Conservation (phyloP, 805 yeast genomes). For the Suhomyces tanzawaensis region DNA sequence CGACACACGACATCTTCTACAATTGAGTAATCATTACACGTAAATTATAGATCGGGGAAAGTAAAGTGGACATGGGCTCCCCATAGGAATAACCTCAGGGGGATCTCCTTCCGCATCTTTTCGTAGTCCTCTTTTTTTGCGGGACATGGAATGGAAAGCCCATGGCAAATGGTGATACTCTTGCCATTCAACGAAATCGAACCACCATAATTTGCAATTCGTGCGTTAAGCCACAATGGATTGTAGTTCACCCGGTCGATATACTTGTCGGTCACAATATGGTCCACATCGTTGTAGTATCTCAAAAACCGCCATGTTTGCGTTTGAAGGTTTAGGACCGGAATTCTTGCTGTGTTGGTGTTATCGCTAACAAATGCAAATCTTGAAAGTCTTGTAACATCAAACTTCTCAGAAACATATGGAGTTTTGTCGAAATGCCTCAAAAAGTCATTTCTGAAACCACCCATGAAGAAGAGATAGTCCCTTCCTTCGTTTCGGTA, state of each 20-base stretch:
- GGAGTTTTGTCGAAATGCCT: slow-evolving; percentile 29
- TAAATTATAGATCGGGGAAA: slow-evolving; percentile 33
- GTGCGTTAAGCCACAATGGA: slow-evolving; percentile 25
- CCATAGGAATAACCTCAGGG: slow-evolving; percentile 23
- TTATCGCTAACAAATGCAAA: slow-evolving; percentile 28
- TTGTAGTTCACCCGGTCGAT: slow-evolving; percentile 17
- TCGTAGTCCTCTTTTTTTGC: slow-evolving; percentile 28
- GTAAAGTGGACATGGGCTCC: slow-evolving; percentile 37
- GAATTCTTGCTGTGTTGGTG: slow-evolving; percentile 29
- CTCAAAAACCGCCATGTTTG: slow-evolving; percentile 41
- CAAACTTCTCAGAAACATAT: slow-evolving; percentile 32
- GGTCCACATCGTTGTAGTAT: slow-evolving; percentile 31
- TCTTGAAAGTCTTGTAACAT: slow-evolving; percentile 31
- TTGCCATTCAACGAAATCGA: slow-evolving; percentile 33
- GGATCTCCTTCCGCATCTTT: slow-evolving; percentile 15
- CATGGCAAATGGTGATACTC: slow-evolving; percentile 37
- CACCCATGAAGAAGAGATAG: slow-evolving; percentile 39
- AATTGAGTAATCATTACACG: no score
- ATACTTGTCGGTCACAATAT: slow-evolving; percentile 22
- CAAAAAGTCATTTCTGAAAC: slow-evolving; percentile 36
- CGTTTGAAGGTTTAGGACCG: slow-evolving; percentile 36
- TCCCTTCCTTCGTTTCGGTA: slow-evolving; percentile 32
- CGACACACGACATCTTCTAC: no score
- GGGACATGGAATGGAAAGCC: slow-evolving; percentile 31
- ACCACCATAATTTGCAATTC: slow-evolving; percentile 31